A percentile compares a stretch with the other conserved stretches of the same genome.
Evolutionary conservation across 352 stramenopile species (phyloP).

Genomic region (Blastocystis sp.): DNA sequence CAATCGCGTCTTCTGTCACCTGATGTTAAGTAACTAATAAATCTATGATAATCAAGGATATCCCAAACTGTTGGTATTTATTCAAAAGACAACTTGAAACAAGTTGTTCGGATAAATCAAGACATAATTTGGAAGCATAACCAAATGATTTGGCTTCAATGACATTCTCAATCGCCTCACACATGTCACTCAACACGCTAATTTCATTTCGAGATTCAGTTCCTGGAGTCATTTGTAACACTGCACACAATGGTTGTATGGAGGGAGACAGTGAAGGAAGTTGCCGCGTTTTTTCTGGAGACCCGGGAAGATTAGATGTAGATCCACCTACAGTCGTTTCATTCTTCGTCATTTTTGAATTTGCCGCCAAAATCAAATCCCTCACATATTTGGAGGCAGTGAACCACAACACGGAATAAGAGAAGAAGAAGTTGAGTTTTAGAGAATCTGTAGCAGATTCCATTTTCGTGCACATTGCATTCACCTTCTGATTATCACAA

Average conservation of each 20-base stretch:
- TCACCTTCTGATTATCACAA: neutral
- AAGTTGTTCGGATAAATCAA: neutral
- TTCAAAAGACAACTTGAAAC: neutral
- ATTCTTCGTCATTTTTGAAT: neutral
- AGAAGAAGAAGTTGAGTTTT: constrained; percentile 50
- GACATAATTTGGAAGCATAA: neutral
- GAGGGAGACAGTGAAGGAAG: neutral
- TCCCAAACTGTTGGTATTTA: constrained; percentile 67
- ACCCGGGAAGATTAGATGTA: neutral
- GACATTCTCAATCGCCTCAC: neutral
- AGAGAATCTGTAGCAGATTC: constrained; percentile 5
- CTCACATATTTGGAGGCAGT: neutral
- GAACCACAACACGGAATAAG: constrained; percentile 30
- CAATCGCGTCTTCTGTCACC: constrained; percentile 42
- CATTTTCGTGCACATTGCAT: constrained; percentile 6
- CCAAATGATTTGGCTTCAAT: neutral
- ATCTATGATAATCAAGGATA: constrained; percentile 17
- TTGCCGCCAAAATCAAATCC: neutral
- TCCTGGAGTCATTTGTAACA: neutral
- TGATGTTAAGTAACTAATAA: neutral
- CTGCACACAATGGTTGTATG: constrained; percentile 30
- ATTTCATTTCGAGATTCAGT: neutral
- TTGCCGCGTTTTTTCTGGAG: neutral
- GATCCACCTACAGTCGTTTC: too few species aligned
- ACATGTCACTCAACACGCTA: neutral